A percentile compares a stretch with the other conserved stretches of the same genome.
These are phyloP conservation scores for Lumnitzera littorea DNA, from an alignment of 345 rosid genomes.

Conservation along the genomic window DNA sequence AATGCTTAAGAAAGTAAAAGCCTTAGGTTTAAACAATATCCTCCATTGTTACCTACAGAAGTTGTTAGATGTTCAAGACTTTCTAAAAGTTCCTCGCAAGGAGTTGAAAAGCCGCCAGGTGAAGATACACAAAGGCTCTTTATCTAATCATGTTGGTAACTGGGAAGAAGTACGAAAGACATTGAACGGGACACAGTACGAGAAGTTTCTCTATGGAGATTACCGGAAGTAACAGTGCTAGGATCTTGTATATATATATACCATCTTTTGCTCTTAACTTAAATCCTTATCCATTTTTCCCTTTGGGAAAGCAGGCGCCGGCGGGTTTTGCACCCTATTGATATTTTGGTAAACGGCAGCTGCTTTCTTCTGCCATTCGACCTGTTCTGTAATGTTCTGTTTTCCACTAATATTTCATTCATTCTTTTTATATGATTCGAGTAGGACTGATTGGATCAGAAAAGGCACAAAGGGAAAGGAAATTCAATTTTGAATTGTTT, in stretches of 20 bases:
- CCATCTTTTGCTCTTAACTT: slow-evolving; percentile 4
- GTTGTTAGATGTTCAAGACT: slow-evolving; percentile 65
- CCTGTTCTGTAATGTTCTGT: slow-evolving; percentile 1
- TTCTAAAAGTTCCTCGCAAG: slow-evolving; percentile 69
- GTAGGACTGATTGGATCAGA: not conserved
- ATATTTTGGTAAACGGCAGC: slow-evolving; percentile 30
- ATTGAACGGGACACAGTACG: slow-evolving; percentile 57
- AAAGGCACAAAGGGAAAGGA: not conserved
- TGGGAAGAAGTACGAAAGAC: slow-evolving; percentile 68
- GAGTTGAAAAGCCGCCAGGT: slow-evolving; percentile 82
- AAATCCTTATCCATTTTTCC: not conserved
- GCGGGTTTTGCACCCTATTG: slow-evolving; percentile 22
- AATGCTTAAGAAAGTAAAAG: too few relatives aligned
- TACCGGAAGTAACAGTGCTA: slow-evolving; percentile 33
- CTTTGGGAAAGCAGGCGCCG: slow-evolving; percentile 13
- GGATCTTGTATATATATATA: slow-evolving; percentile 17
- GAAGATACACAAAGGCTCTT: slow-evolving; percentile 81
- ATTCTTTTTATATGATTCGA: slow-evolving; percentile 28
- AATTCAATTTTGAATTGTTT: slow-evolving; percentile 4
- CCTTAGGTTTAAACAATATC: not conserved
- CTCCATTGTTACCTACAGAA: slow-evolving; percentile 34
- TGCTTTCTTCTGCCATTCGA: slow-evolving; percentile 3
- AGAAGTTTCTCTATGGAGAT: slow-evolving; percentile 48
- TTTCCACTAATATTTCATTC: slow-evolving; percentile 29
- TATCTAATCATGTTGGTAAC: slow-evolving; percentile 59